These are phyloP conservation scores for Blepharisma japonicum DNA, from an alignment of 73 alveolate species.

Conservation along the genomic window DNA sequence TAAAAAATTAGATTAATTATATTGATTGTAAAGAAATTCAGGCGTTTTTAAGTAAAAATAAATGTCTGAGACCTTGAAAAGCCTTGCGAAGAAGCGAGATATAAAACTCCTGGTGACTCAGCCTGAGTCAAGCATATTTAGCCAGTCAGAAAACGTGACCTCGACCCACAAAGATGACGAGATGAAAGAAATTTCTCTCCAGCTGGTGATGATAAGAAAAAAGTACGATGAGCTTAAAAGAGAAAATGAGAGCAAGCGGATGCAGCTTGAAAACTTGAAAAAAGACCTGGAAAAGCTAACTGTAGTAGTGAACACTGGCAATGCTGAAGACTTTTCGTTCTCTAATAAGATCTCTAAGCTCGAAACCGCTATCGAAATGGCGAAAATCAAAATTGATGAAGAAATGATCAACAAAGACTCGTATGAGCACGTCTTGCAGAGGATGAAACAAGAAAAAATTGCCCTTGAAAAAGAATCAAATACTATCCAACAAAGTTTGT, in stretches of 20 bases:
- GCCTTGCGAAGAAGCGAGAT: too few relatives aligned
- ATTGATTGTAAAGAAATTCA: too few relatives aligned
- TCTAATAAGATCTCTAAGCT: neutral
- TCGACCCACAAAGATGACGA: constrained; percentile 3
- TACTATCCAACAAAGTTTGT: neutral
- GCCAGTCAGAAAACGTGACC: neutral
- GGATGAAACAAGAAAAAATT: neutral
- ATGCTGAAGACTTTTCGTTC: neutral
- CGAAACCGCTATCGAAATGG: neutral
- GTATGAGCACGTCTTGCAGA: neutral
- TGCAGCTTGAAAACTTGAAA: constrained; percentile 15
- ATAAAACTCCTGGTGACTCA: too few relatives aligned
- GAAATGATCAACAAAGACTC: neutral
- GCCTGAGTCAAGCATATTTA: too few relatives aligned
- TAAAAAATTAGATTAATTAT: too few relatives aligned
- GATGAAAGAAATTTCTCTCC: constrained; percentile 12
- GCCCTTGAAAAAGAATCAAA: neutral
- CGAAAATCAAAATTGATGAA: neutral
- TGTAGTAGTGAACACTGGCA: neutral
- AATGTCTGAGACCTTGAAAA: too few relatives aligned
- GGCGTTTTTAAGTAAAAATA: too few relatives aligned
- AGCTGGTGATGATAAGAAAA: constrained; percentile 22
- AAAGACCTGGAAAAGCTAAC: neutral
- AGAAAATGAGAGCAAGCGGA: neutral
- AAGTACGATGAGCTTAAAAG: neutral